Base-by-base conservation (phyloP, 441 rosid genomes). In the Eruca vesicaria region DNA sequence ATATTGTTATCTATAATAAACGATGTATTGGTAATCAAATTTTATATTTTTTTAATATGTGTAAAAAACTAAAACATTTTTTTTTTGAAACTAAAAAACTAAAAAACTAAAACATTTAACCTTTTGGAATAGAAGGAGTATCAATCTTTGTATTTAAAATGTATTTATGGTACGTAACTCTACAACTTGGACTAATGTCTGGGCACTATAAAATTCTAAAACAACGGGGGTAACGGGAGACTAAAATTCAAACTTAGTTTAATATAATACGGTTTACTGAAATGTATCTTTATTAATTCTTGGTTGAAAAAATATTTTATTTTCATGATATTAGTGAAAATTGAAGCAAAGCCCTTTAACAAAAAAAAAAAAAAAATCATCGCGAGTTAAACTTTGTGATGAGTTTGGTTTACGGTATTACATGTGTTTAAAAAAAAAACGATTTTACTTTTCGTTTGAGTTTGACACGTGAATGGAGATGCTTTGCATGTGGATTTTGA, bases 381-480 rank as follows among this genome's bases (percentile, higher is more conserved):
- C 28, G 32, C 31, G 16, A 32, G 12, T 23, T 45, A 33, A 10
- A 20, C 43, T 41, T 14, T 12, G 16, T 4, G 26, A 23, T 41
- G 60, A 35, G 21, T 41, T 68, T 33, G 73, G 66, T 65, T 26
- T 50, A 65, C 48, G 36, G 72, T 65, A 26, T 50, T 57, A 71
- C 76, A n/a, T n/a, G n/a, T n/a, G 31, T 28, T 59, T 71, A 23
- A n/a, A n/a, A n/a, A n/a, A n/a, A n/a, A n/a, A n/a, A 23, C 26
- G 26, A 3, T 23, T 1, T 23, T 23, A 1, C 26, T 1, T 23
- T 1, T 23, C 26, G 26, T 23, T 23, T 26, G 29, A 26, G 36
- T 72, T 66, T 6, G 73, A 78, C 81, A 78, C 81, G 81, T 78
- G 77, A 50, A 53, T 41, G 65, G 41, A 59, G 32, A 72, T 67